Percentiles rank a stretch among this genome's conserved stretches.
These are phyloP conservation scores for Venturia pyrina DNA, from an alignment of 2,329 filamentous ascomycete genomes.

Conservation along the genomic window DNA sequence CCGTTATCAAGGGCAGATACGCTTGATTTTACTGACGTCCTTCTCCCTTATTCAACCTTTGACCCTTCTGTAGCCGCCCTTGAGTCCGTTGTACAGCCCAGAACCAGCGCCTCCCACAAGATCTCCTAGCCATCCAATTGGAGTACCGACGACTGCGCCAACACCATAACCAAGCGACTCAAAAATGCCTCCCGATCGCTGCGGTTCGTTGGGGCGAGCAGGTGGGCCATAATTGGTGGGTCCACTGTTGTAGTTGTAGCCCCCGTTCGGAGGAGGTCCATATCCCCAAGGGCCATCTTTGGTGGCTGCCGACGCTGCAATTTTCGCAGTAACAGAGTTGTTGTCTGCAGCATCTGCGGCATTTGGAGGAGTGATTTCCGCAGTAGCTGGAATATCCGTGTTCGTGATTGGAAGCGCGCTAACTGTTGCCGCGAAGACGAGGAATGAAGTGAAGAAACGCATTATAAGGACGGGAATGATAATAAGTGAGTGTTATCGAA, in stretches of 20 bases:
- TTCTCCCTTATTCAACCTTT: neutral
- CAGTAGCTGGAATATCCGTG: neutral
- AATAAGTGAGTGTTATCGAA: neutral
- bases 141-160: neutral
- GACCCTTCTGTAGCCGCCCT: neutral
- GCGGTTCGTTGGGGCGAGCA: neutral
- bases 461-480: neutral
- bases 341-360: neutral
- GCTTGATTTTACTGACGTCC: neutral
- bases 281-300: neutral
- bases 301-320: neutral
- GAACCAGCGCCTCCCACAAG: neutral
- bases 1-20: neutral
- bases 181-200: neutral
- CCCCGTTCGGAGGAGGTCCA: neutral
- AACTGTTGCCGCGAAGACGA: neutral
- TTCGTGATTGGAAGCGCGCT: neutral
- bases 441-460: neutral
- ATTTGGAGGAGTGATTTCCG: neutral
- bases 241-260: neutral
- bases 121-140: neutral
- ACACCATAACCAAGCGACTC: neutral
- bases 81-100: neutral
- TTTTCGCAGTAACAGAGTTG: neutral
- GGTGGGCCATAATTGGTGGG: neutral